Evolutionary conservation across 2,329 filamentous ascomycete species (phyloP), one percentile per base, ranked within the genome.

Genomic region (Curvularia sp.): DNA sequence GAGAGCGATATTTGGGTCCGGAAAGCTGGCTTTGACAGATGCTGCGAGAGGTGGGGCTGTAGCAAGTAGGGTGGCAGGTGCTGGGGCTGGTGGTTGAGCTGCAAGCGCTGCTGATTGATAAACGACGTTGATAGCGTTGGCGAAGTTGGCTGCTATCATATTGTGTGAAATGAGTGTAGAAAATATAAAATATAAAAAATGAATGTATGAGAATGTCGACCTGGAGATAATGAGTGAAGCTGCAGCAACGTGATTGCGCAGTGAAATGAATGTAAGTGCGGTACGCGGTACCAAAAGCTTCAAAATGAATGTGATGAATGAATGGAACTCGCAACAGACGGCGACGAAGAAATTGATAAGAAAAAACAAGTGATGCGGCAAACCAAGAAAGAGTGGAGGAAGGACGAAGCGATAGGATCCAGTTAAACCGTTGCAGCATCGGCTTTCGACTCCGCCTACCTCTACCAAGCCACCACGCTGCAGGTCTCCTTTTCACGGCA

Each of bases 1-100:
- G 35, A 71, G 57, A 20, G 63, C 69, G 24, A 68, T 55, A 24
- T 46, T 50, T 10, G 52, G 65, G 24, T 69, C 53, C 1, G 68
- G 68, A 46, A 65, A 70, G 24, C 50, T 60, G 13, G 58, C 49
- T 49, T 57, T 65, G 13, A 72, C 51, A 1, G 66, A 61, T 4
- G 55, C 46, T 31, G 69, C 69, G 43, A 67, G 59, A 26, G 54
- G 49, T 8, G 60, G 51, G 41, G 67, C 63, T 13, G 57, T 61
- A 2, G 38, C 47, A 18, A 71, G 50, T 20, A 71, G 58, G 0
- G 60, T 50, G 30, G 59, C 55, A 26, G 59, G 57, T 4, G 49
- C 28, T 30, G 63, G 60, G 10, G 58, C 41, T 15, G 54, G 51
- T 50, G 55, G 60, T 6, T 42, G 55, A 39, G 39, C 35, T n/a